Evolutionary conservation across 2,329 filamentous ascomycete species (phyloP).

Genomic region (Penicillium capsulatum): DNA sequence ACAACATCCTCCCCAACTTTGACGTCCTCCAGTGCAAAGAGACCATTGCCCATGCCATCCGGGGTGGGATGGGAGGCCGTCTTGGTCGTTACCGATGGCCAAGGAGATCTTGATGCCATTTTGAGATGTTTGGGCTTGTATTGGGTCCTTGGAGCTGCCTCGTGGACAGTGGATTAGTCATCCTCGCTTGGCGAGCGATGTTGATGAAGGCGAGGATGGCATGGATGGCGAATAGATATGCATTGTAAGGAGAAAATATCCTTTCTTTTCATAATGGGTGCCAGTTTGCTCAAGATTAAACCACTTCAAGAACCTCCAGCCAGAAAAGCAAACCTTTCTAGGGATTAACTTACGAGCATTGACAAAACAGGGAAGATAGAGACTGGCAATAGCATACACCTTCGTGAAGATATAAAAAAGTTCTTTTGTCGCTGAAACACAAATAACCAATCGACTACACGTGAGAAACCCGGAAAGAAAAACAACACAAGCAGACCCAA

Average conservation of each 20-base stretch:
- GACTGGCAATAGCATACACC: neutral
- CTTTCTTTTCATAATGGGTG: too few species aligned
- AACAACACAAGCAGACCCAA: constrained; percentile 12
- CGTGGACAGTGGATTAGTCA: constrained; percentile 8
- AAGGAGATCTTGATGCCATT: constrained; percentile 17
- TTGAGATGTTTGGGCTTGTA: constrained; percentile 6
- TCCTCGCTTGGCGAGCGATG: constrained; percentile 3
- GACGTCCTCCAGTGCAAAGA: constrained; percentile 52
- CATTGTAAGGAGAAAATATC: too few species aligned
- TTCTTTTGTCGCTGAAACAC: constrained; percentile 32
- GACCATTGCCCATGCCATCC: constrained; percentile 47
- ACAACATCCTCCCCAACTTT: constrained; percentile 48
- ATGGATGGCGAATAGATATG: too few species aligned
- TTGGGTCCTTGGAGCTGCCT: neutral
- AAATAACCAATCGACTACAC: constrained; percentile 23
- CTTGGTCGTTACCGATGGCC: constrained; percentile 22
- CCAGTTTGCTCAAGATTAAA: too few species aligned
- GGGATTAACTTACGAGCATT: too few species aligned
- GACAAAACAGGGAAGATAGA: neutral
- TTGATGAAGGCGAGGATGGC: too few species aligned
- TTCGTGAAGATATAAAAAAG: constrained; percentile 6
- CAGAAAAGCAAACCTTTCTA: too few species aligned
- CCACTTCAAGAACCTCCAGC: too few species aligned
- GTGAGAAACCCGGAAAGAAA: constrained; percentile 12
- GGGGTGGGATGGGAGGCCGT: constrained; percentile 23